Conservation (phyloP, 2,329 filamentous ascomycete genomes). For the Claviceps africana region DNA sequence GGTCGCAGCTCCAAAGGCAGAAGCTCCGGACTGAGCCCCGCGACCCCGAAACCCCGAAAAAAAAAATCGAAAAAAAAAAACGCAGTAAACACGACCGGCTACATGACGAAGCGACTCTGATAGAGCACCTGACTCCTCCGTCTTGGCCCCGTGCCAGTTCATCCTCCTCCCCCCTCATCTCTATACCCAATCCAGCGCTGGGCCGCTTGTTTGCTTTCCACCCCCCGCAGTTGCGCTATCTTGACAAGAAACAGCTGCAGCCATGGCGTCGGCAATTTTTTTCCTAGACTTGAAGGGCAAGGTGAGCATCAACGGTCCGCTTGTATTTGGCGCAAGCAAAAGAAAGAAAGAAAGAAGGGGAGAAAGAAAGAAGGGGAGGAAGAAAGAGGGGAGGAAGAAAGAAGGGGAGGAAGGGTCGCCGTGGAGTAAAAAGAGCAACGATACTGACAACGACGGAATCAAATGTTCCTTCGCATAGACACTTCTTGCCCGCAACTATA, state of each 20-base stretch:
- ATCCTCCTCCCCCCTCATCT: constrained; percentile 4
- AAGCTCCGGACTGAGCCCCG: background rate
- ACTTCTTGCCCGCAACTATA: constrained; percentile 94
- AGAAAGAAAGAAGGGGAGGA: too few relatives aligned
- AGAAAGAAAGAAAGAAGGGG: background rate
- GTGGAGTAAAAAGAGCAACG: background rate
- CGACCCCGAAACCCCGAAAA: too few relatives aligned
- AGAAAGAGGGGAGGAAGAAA: background rate
- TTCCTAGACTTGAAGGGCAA: constrained; percentile 99
- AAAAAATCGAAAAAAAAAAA: too few relatives aligned
- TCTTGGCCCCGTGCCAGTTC: constrained; percentile 16
- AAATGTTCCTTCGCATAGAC: constrained; percentile 44
- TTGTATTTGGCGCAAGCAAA: background rate
- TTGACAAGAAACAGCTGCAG: constrained; percentile 10
- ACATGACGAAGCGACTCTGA: constrained; percentile 1
- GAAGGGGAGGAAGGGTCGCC: background rate
- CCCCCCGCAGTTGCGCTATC: background rate
- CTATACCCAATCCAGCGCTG: constrained; percentile 1
- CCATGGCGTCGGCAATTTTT: constrained; percentile 94
- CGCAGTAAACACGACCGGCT: background rate
- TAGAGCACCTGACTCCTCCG: constrained; percentile 1
- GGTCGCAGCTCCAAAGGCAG: constrained; percentile 1
- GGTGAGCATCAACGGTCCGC: constrained; percentile 33
- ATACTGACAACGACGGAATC: background rate
- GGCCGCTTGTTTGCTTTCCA: background rate